Evolutionary conservation across 805 yeast genomes (phyloP), one percentile per base, ranked within the genome.

Genomic region (Hermanozyma aechmeae): DNA sequence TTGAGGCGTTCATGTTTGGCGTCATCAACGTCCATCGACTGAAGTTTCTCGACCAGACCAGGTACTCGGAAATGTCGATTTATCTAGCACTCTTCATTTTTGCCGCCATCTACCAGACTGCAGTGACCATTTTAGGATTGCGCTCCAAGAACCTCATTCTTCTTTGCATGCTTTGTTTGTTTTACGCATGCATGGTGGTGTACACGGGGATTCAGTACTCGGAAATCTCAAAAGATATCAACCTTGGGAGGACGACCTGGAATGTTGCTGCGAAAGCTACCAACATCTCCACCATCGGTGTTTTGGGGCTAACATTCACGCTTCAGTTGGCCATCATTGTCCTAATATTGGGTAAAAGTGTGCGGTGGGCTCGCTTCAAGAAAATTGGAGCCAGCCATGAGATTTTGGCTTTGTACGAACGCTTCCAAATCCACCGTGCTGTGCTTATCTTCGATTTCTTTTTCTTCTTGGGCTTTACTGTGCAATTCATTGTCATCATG

Each of bases 381-480:
- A 56, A 60, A 29, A 57, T 67, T 26, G 74, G 74, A 4, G 73
- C 68, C 4, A 67, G 64, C 36, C 34, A 59, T n/a, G 42, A 43
- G 13, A 51, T 65, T 41, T 53, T 56, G 35, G 43, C 51, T 6
- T 46, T 63, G 39, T 65, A 59, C 38, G 40, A 42, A 13, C 24
- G 47, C 6, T 61, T 61, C 44, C 68, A 64, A 33, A 43, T 68
- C 29, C 68, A 64, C 45, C 43, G 56, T 25, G 42, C 58, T 11
- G 41, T 62, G 21, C 41, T 61, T 16, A 51, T 58, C 29, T 58
- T 60, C 27, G 68, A 61, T 35, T 55, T 62, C 24, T 68, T 66
- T 53, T 68, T 66, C 49, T 68, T 68, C 34, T 43, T 67, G 15
- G 73, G 69, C 2, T 68, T 68, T 46, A 65, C 72, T 2, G 51